Evolutionary conservation across 306 rosid genomes (phyloP).

Genomic region (Begonia loranthoides): DNA sequence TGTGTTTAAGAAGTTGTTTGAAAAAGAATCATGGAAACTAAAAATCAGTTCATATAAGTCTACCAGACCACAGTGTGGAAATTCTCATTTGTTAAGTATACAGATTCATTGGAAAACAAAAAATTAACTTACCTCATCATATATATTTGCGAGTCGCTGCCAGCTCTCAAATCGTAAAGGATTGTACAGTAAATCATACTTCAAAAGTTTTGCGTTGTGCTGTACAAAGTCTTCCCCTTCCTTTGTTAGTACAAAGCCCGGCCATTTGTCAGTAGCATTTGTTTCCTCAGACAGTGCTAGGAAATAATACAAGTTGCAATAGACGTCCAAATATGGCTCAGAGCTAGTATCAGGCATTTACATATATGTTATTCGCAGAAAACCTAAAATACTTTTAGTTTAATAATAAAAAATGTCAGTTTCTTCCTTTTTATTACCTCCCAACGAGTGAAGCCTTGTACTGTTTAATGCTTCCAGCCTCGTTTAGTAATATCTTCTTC

Average conservation of each 20-base stretch:
- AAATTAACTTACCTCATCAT: conserved; percentile 56
- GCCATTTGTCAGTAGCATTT: conserved; percentile 96
- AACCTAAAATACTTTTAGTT: not conserved
- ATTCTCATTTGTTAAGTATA: no score
- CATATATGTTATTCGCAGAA: conserved; percentile 11
- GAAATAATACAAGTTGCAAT: conserved; percentile 78
- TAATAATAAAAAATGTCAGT: not conserved
- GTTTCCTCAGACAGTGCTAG: conserved; percentile 91
- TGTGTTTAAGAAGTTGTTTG: conserved; percentile 10
- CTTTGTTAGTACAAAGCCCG: conserved; percentile 91
- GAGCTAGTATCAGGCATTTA: conserved; percentile 48
- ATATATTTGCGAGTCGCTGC: conserved; percentile 85
- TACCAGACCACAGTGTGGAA: no score
- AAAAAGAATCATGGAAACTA: no score
- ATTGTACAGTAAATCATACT: conserved; percentile 74
- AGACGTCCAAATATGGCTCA: conserved; percentile 83
- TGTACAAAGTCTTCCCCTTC: conserved; percentile 97
- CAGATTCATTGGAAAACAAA: conserved; percentile 10
- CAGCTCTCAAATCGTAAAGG: conserved; percentile 91
- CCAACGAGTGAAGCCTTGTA: conserved; percentile 41
- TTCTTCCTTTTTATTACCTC: conserved; percentile 35
- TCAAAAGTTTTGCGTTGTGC: conserved; percentile 82
- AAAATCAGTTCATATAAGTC: no score
- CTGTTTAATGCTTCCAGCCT: conserved; percentile 55
- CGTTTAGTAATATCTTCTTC: conserved; percentile 57